Evolutionary conservation across 2,329 filamentous ascomycete species (phyloP), one percentile per base, ranked within the genome.

Genomic region (Trichoderma citrinoviride): DNA sequence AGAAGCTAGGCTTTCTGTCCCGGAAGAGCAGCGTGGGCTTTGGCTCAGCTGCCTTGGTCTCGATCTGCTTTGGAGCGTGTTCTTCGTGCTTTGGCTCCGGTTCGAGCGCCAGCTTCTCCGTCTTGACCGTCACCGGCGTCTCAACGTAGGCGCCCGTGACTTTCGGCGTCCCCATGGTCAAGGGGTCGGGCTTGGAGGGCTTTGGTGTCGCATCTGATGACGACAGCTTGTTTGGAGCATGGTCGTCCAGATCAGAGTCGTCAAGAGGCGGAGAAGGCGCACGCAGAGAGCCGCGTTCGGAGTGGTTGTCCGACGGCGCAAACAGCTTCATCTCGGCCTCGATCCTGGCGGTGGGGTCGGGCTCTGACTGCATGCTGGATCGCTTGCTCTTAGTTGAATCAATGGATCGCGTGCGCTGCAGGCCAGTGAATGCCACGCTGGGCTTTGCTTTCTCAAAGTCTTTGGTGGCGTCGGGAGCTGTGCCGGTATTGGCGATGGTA

Each of bases 141-240:
- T 86, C 83, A 10, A 87, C 79, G 66, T 82, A 87, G 3, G 85
- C 85, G 0, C 85, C 85, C 0, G 78, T 81, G 3, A 86, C 78
- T 57, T 75, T 80, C 2, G 85, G 85, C 3, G 85, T 87, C 7
- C 83, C 82, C 73, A 82, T 80, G 33, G 77, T 77, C 40, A 82
- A 65, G 12, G 80, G 80, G 65, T 86, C 82, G 46, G 69, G 68
- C 68, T 77, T 83, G 15, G 65, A 64, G 3, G 81, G 74, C 50
- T 77, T 78, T 5, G 84, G 85, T 1, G 85, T 87, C 61, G 79
- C 78, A 6, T 82, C 80, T 3, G 25, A 3, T 3, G 40, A 40
- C 6, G 37, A 7, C 21, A 74, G 73, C 10, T 41, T 70, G 58
- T 21, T 62, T 61, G 10, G 56, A 74, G 77, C 76, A 3, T 74